A percentile compares a stretch with the other conserved stretches of the same genome.
These are phyloP conservation scores for Hyphopichia pseudoburtonii DNA, from an alignment of 1,139 yeast species.

Conservation along the genomic window DNA sequence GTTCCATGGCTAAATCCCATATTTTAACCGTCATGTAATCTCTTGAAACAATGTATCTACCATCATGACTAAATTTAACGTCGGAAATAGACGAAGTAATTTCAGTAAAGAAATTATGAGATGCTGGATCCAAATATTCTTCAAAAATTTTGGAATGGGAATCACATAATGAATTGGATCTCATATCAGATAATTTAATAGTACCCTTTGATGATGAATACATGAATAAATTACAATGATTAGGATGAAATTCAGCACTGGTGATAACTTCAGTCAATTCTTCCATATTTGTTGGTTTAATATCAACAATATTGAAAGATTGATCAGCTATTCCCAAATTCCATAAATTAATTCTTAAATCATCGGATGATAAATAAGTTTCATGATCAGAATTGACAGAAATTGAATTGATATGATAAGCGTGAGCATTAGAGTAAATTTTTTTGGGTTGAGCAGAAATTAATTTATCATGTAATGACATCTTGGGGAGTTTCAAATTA, in stretches of 20 bases:
- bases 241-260: constrained; percentile 96
- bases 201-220: constrained; percentile 97
- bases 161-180: constrained; percentile 93
- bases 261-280: constrained; percentile 98
- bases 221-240: constrained; percentile 90
- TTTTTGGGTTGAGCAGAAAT: constrained; percentile 94
- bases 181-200: constrained; percentile 93
- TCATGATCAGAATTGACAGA: constrained; percentile 95
- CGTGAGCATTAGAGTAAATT: constrained; percentile 93
- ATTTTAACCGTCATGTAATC: constrained; percentile 97
- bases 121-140: constrained; percentile 89
- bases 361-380: constrained; percentile 92
- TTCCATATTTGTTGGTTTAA: constrained; percentile 98
- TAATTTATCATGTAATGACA: constrained; percentile 89
- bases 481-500: constrained; percentile 74
- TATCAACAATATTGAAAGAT: constrained; percentile 94
- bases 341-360: constrained; percentile 94
- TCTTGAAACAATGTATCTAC: constrained; percentile 90
- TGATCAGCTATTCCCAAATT: constrained; percentile 93
- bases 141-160: constrained; percentile 85
- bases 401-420: constrained; percentile 95
- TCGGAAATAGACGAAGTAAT: constrained; percentile 94
- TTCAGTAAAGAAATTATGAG: constrained; percentile 95
- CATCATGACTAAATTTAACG: constrained; percentile 89
- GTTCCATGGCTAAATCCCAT: constrained; percentile 98